A percentile compares a stretch with the other conserved stretches of the same genome.
Evolutionary conservation across 1,139 yeast species (phyloP).

Genomic region (Saccharomyces hybrid): DNA sequence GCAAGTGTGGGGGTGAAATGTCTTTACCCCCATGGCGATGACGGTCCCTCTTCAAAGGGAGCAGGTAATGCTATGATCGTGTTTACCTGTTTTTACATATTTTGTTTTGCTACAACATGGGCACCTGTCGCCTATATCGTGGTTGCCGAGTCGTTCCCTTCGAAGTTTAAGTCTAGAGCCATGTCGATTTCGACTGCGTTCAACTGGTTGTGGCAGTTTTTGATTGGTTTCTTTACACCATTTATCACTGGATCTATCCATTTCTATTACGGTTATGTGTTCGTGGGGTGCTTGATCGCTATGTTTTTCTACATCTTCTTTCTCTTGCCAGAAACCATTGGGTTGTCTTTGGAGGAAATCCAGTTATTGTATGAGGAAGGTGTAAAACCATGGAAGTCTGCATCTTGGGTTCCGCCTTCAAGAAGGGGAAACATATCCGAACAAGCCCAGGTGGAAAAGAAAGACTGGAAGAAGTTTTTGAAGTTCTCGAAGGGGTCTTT

Average conservation of each 20-base stretch:
- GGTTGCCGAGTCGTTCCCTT: constrained; percentile 40
- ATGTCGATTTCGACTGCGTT: constrained; percentile 62
- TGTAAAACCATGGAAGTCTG: constrained; percentile 40
- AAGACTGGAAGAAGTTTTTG: background rate
- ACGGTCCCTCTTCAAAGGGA: background rate
- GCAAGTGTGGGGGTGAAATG: background rate
- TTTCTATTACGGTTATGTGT: constrained; percentile 56
- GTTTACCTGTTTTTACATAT: constrained; percentile 63
- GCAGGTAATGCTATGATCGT: constrained; percentile 63
- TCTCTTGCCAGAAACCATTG: constrained; percentile 61
- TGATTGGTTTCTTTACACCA: constrained; percentile 66
- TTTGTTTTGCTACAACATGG: constrained; percentile 50
- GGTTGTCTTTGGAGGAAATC: constrained; percentile 61
- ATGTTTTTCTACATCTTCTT: constrained; percentile 56
- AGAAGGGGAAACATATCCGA: constrained; percentile 23
- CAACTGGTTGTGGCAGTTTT: constrained; percentile 69
- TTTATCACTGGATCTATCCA: constrained; percentile 44
- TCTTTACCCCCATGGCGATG: background rate
- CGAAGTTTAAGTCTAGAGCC: constrained; percentile 64
- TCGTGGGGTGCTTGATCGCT: constrained; percentile 57
- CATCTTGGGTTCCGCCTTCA: constrained; percentile 21
- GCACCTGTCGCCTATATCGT: constrained; percentile 32
- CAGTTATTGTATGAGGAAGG: constrained; percentile 47
- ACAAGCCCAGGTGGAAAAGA: background rate
- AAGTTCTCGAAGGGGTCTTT: background rate